These are phyloP conservation scores for Pyrenochaeta sp. DNA, from an alignment of 2,329 filamentous ascomycete genomes.

Conservation along the genomic window DNA sequence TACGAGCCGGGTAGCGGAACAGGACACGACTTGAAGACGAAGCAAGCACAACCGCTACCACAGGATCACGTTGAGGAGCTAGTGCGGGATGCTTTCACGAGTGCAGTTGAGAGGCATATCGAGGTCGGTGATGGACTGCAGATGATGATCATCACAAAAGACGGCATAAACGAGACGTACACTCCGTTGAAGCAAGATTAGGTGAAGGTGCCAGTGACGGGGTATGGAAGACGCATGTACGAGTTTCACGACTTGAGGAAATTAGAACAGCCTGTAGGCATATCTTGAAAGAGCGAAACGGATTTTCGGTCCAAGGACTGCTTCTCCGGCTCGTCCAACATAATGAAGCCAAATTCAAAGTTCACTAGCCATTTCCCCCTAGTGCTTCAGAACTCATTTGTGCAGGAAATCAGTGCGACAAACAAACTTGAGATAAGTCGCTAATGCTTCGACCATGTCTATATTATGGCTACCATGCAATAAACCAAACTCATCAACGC, in stretches of 20 bases:
- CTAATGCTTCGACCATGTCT: too few species aligned
- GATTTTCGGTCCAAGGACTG: too few species aligned
- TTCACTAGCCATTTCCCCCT: too few species aligned
- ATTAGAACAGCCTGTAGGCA: slow-evolving; percentile 25
- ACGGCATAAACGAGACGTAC: slow-evolving; percentile 87
- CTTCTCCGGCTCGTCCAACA: too few species aligned
- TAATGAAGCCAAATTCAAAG: too few species aligned
- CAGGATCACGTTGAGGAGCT: slow-evolving; percentile 79
- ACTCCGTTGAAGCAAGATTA: slow-evolving; percentile 75
- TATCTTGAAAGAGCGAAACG: too few species aligned
- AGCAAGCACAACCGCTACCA: slow-evolving; percentile 72
- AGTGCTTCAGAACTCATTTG: too few species aligned
- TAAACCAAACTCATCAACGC: too few species aligned
- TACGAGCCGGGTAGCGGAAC: slow-evolving; percentile 86
- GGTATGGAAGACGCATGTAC: slow-evolving; percentile 45
- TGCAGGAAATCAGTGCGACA: too few species aligned
- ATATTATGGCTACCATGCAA: too few species aligned
- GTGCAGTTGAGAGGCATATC: slow-evolving; percentile 97
- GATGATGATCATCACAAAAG: slow-evolving; percentile 88
- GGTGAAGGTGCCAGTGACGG: slow-evolving; percentile 8
- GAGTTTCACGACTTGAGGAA: slow-evolving; percentile 45
- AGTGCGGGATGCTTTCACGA: slow-evolving; percentile 97
- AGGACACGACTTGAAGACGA: slow-evolving; percentile 80
- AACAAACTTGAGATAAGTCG: too few species aligned
- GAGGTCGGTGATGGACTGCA: slow-evolving; percentile 97